Evolutionary conservation across 1,284 basidiomycete species (phyloP), one percentile per base, ranked within the genome.

Genomic region (Violaceomyces palustris): DNA sequence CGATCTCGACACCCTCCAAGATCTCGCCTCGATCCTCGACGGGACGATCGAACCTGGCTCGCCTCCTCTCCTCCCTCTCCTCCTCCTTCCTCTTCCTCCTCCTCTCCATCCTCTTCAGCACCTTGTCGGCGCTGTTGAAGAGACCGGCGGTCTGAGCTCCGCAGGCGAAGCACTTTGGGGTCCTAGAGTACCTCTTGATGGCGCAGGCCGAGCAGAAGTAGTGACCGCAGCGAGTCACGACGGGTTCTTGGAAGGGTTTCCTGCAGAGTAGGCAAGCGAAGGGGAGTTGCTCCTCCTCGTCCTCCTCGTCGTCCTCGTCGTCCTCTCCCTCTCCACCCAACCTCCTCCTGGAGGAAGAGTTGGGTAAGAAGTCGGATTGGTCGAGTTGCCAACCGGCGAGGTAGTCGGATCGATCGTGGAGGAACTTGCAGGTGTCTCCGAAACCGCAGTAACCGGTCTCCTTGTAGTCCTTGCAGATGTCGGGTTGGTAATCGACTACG

Each of bases 381-480:
- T 97, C 92, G 42, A 99, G 80, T 76, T 99, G 93, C 94, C 94
- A 99, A 32, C 94, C 94, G 9, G 87, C 86, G 24, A 98, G 82
- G 76, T 99, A 96, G 68, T 81, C 80, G 43, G 78, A 78, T 36
- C 80, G 75, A 86, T 75, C 70, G 60, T 72, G 74, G 28, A 69
- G 61, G 66, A 67, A 72, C 50, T 97, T 98, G 78, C 93, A 99
- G 7, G 89, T 92, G 75, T 99, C 94, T 23, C 94, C 94, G 73
- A 94, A 99, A 4, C 94, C 94, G 75, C 93, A 99, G 74, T 90
- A 98, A 0, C 94, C 94, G 32, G 93, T 98, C 77, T 98, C 93
- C 82, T 96, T 97, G 77, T 98, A 99, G 75, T 97, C 92, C 75
- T 98, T 99, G 77, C 94, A 99, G 17, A 97, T 88, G 69, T 97